These are phyloP conservation scores for Bertia moriformis DNA, from an alignment of 2,329 filamentous ascomycete genomes.

Conservation along the genomic window DNA sequence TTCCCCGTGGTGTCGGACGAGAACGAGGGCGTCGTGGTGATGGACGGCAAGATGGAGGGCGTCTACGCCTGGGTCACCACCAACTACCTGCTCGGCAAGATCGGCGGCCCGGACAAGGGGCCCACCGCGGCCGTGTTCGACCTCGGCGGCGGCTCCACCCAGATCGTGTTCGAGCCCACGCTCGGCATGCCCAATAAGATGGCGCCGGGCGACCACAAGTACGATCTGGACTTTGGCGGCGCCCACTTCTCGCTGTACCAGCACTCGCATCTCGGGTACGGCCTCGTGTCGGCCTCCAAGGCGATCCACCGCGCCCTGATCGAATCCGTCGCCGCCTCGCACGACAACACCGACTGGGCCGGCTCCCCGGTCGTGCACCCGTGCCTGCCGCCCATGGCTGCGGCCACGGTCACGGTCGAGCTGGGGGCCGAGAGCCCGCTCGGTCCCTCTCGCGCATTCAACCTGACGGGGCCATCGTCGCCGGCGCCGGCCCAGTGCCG, in stretches of 20 bases:
- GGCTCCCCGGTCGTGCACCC: conserved; percentile 75
- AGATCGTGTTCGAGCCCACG: conserved; percentile 95
- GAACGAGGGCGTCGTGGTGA: conserved; percentile 81
- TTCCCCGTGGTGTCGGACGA: conserved; percentile 84
- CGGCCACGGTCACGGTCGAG: conserved; percentile 57
- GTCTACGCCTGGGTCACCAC: conserved; percentile 99
- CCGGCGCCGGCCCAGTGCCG: conserved; percentile 77
- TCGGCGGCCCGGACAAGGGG: conserved; percentile 77
- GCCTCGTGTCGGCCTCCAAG: conserved; percentile 86
- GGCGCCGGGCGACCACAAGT: conserved; percentile 87
- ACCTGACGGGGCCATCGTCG: conserved; percentile 71
- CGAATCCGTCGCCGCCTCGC: conserved; percentile 51
- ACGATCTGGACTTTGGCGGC: conserved; percentile 77
- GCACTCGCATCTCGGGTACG: conserved; percentile 93
- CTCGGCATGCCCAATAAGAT: conserved; percentile 85
- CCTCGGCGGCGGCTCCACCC: conserved; percentile 88
- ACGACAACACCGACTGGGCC: conserved; percentile 39
- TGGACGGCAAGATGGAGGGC: conserved; percentile 94
- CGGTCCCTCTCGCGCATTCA: conserved; percentile 52
- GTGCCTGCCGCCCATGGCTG: conserved; percentile 71
- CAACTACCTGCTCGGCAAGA: conserved; percentile 96
- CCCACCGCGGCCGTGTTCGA: conserved; percentile 92
- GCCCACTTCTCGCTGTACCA: conserved; percentile 88
- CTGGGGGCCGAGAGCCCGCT: conserved; percentile 53
- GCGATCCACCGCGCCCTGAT: conserved; percentile 67